Percentiles rank a stretch among this genome's conserved stretches.
Evolutionary conservation across 306 rosid genomes (phyloP).

Genomic region (Lagenaria siceraria): DNA sequence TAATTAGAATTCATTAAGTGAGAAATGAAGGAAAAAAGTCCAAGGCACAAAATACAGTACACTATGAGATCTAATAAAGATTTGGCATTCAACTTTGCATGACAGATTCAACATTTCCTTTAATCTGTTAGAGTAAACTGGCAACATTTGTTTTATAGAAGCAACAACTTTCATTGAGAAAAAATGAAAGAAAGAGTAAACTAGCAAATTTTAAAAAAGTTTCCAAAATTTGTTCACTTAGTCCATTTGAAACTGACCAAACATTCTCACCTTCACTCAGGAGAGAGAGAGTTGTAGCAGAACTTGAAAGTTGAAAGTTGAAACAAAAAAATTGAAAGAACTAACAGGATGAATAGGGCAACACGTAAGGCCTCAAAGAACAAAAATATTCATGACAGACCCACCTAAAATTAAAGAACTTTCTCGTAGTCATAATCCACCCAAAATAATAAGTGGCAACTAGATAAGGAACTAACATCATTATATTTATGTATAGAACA

Average conservation of each 20-base stretch:
- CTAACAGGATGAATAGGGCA: not conserved
- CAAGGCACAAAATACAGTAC: not conserved
- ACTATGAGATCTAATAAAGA: not conserved
- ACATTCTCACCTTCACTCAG: no score
- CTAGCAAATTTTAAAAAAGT: not conserved
- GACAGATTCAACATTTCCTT: not conserved
- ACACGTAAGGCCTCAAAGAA: not conserved
- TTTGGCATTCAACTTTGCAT: not conserved
- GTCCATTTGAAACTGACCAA: not conserved
- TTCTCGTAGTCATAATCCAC: not conserved
- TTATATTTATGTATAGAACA: no score
- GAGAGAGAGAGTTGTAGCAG: no score
- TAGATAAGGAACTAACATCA: not conserved
- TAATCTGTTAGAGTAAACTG: not conserved
- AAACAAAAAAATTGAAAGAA: not conserved
- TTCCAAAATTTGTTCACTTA: not conserved
- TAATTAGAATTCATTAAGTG: not conserved
- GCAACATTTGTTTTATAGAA: not conserved
- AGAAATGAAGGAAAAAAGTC: not conserved
- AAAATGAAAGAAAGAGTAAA: no score
- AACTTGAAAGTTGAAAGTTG: no score
- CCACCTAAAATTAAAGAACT: not conserved
- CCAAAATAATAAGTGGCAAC: not conserved
- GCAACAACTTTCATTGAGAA: no score
- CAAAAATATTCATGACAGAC: not conserved